A percentile compares a stretch with the other conserved stretches of the same genome.
These are phyloP conservation scores for Cochlearia excelsa DNA, from an alignment of 345 rosid genomes.

Conservation along the genomic window DNA sequence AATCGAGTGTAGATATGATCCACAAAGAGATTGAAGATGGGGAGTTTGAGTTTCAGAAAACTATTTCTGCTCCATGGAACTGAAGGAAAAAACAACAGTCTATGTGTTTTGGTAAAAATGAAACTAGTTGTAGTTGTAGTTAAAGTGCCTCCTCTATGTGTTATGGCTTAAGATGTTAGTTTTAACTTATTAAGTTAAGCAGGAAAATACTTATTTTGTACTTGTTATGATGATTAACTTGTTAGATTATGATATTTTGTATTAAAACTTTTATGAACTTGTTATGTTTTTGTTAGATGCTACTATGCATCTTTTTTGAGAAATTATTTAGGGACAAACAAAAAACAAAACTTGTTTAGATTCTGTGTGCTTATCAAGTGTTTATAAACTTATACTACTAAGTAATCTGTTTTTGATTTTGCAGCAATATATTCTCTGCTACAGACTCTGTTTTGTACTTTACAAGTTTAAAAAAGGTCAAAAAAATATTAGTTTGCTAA, in stretches of 20 bases:
- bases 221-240: no score
- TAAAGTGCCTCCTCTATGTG: no score
- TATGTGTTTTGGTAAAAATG: no score
- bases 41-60: slow-evolving; percentile 32
- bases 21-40: slow-evolving; percentile 20
- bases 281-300: slow-evolving; percentile 44
- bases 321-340: slow-evolving; percentile 51
- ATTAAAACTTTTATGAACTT: background rate
- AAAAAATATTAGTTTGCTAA: background rate
- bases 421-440: slow-evolving; percentile 94
- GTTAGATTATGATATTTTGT: no score
- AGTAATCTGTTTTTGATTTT: slow-evolving; percentile 20
- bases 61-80: slow-evolving; percentile 47
- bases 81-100: no score
- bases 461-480: slow-evolving; percentile 39
- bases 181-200: no score
- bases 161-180: no score
- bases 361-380: slow-evolving; percentile 15
- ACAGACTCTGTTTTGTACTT: slow-evolving; percentile 96
- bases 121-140: no score
- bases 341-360: slow-evolving; percentile 4
- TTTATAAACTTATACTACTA: background rate
- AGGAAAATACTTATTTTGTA: no score
- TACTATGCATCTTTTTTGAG: slow-evolving; percentile 60
- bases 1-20: slow-evolving; percentile 15